Evolutionary conservation across 2,329 filamentous ascomycete species (phyloP), one percentile per base, ranked within the genome.

Genomic region (Madurella fahalii): DNA sequence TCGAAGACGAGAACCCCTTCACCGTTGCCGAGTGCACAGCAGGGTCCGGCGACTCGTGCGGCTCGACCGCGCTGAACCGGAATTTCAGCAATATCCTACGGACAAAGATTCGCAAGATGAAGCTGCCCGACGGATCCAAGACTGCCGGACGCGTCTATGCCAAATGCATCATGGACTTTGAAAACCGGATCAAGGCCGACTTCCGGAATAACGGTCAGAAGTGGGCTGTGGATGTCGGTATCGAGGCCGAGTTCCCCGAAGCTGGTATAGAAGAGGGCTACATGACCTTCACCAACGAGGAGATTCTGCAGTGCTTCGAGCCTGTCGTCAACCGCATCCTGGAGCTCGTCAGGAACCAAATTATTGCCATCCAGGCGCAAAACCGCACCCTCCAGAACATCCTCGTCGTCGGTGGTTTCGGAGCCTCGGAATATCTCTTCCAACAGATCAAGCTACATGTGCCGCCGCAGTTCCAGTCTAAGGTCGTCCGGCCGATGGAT

Each of bases 121-220:
- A 97, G 75, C 80, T 99, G 44, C 92, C 94, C 1, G 93, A 97
- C 68, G 93, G 92, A 45, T 96, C 93, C 64, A 95, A 93, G 75
- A 97, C 91, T 2, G 93, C 94, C n/a, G 93, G 93, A 42, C 91
- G 93, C 72, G 94, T 99, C 52, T 97, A 97, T 72, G 93, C 93
- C 63, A 97, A 97, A 77, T 97, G 93, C 72, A 97, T 99, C 74
- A 97, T 97, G 93, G 94, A 99, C 74, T 99, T 99, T 67, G 94
- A 99, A 78, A 97, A 97, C 82, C 82, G 94, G 71, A 96, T 99
- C 82, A 99, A 99, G 80, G 94, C 94, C 47, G 94, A 97, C 72
- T 99, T 99, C 86, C 85, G 94, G 61, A 97, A 97, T 77, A 97
- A 96, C 72, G 92, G 93, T 47, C 93, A 97, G 73, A 97, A 97